Evolutionary conservation across 75 land plant genomes (phyloP).

Genomic region (Pinus albicaulis): DNA sequence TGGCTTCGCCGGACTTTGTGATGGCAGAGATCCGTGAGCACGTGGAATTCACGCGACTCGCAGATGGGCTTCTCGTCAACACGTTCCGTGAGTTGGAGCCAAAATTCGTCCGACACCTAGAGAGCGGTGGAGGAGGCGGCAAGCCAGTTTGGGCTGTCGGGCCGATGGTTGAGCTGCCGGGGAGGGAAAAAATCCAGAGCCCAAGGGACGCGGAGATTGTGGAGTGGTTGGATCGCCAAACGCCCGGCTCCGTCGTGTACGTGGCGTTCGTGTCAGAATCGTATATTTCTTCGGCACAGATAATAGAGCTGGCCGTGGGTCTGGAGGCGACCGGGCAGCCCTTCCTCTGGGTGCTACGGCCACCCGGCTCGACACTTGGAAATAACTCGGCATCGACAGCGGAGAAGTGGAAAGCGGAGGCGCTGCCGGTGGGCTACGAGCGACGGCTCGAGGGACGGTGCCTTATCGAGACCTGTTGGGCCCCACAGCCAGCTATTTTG

Average conservation of each 20-base stretch:
- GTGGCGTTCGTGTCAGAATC: neutral
- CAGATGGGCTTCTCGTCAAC: neutral
- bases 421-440: constrained; percentile 3
- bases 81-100: neutral
- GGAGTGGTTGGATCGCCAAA: neutral
- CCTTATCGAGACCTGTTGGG: constrained; percentile 13
- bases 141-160: neutral
- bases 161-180: neutral
- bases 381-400: constrained; percentile 27
- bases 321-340: neutral
- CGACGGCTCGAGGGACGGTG: neutral
- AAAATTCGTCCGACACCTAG: neutral
- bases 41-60: neutral
- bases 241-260: neutral
- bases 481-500: constrained; percentile 40
- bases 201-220: no score
- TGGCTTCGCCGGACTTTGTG: neutral
- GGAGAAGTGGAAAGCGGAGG: constrained; percentile 35
- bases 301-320: neutral
- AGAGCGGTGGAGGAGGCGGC: neutral
- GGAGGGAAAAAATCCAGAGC: neutral
- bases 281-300: neutral
- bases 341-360: neutral
- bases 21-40: neutral
- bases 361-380: constrained; percentile 32